Conservation (phyloP, 805 yeast genomes). For the Myxozyma geophila region DNA sequence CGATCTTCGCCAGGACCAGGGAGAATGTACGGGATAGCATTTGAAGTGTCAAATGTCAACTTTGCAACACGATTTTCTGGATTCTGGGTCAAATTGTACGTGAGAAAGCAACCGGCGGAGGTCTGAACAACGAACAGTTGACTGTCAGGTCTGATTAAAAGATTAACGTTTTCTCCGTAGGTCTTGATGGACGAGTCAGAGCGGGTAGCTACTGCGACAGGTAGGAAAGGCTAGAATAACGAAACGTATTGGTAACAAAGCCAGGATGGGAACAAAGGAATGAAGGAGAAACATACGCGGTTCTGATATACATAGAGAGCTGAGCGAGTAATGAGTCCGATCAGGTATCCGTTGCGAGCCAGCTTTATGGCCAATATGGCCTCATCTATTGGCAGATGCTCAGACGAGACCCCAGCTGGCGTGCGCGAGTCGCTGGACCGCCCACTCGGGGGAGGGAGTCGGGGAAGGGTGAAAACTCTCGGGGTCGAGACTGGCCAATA, state of each 20-base stretch:
- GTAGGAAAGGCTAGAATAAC: constrained; percentile 48
- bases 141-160: constrained; percentile 52
- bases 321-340: constrained; percentile 47
- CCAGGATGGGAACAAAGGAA: neutral
- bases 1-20: constrained; percentile 50
- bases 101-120: constrained; percentile 35
- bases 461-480: constrained; percentile 40
- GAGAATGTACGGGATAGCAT: constrained; percentile 30
- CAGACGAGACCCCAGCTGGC: neutral
- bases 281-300: constrained; percentile 31
- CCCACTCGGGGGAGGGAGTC: constrained; percentile 17
- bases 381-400: constrained; percentile 36
- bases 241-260: neutral
- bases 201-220: constrained; percentile 56
- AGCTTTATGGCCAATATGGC: constrained; percentile 45
- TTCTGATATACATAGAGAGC: constrained; percentile 50
- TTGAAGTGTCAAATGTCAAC: constrained; percentile 20
- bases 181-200: constrained; percentile 50
- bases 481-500: constrained; percentile 46
- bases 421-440: neutral
- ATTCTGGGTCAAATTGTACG: constrained; percentile 29
- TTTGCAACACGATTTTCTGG: constrained; percentile 18
- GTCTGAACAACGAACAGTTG: constrained; percentile 45
- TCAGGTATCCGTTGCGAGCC: constrained; percentile 43
- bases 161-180: constrained; percentile 53